Percentiles rank a stretch among this genome's conserved stretches.
These are phyloP conservation scores for Yamadazyma dushanensis DNA, from an alignment of 1,139 yeast genomes.

Conservation along the genomic window DNA sequence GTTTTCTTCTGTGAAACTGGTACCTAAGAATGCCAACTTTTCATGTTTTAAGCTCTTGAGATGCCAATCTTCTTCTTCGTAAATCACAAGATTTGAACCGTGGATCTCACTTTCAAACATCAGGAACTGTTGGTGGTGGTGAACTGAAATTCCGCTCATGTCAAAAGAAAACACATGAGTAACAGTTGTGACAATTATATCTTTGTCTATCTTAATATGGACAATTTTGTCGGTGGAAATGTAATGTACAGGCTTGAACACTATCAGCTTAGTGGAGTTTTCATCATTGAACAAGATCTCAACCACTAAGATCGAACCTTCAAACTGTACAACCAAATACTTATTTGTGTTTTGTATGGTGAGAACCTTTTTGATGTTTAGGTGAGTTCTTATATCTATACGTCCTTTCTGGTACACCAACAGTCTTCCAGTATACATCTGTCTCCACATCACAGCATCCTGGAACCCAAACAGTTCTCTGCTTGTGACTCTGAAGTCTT, in stretches of 20 bases:
- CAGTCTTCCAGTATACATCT: constrained; percentile 11
- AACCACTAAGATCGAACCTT: constrained; percentile 11
- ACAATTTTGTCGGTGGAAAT: constrained; percentile 12
- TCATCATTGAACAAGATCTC: constrained; percentile 11
- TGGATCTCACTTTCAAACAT: not conserved
- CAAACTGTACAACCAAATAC: constrained; percentile 14
- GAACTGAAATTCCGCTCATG: constrained; percentile 5
- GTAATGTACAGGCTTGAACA: constrained; percentile 13
- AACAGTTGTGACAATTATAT: constrained; percentile 7
- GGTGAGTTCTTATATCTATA: not conserved
- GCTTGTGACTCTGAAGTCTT: constrained; percentile 19
- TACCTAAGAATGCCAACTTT: not conserved
- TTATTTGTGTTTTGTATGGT: constrained; percentile 1
- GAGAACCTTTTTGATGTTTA: constrained; percentile 3
- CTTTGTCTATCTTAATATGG: not conserved
- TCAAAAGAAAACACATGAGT: constrained; percentile 11
- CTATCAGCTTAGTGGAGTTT: constrained; percentile 10
- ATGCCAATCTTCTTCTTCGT: constrained; percentile 6
- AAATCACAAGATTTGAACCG: constrained; percentile 2
- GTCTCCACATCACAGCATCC: constrained; percentile 12
- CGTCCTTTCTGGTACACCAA: constrained; percentile 9
- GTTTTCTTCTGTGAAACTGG: constrained; percentile 12
- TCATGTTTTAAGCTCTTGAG: not conserved
- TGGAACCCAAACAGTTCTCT: constrained; percentile 5
- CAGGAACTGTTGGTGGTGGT: constrained; percentile 2